Conservation (phyloP, 2,329 filamentous ascomycete species). For the Helicocarpus griseus region DNA sequence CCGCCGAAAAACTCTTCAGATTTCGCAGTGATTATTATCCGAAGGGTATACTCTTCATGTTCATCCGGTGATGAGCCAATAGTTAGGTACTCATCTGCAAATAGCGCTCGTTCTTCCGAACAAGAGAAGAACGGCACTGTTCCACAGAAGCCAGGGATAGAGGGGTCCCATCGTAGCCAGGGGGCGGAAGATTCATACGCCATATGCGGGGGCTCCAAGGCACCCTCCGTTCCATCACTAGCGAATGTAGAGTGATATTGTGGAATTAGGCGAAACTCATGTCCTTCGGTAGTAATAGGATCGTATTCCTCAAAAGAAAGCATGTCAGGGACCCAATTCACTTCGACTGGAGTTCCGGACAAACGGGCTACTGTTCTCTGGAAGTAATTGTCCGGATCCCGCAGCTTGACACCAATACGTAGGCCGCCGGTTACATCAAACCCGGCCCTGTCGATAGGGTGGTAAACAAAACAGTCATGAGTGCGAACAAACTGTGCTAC, state of each 20-base stretch:
- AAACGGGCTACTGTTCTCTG: background rate
- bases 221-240: background rate
- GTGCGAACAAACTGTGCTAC: constrained; percentile 11
- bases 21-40: constrained; percentile 12
- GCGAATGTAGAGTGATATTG: constrained; percentile 5
- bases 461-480: constrained; percentile 12
- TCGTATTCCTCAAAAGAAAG: constrained; percentile 8
- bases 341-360: constrained; percentile 1
- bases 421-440: background rate
- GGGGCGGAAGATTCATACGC: constrained; percentile 3
- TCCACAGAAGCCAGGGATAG: constrained; percentile 12
- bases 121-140: constrained; percentile 16
- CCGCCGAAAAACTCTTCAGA: constrained; percentile 8
- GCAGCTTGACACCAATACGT: constrained; percentile 5
- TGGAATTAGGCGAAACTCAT: constrained; percentile 9
- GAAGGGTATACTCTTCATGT: constrained; percentile 5
- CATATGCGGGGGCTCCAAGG: background rate
- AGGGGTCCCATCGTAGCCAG: constrained; percentile 18
- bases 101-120: background rate
- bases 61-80: background rate
- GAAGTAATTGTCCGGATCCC: background rate
- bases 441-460: no score
- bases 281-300: constrained; percentile 5
- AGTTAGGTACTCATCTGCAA: constrained; percentile 1
- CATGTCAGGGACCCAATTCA: constrained; percentile 8